Evolutionary conservation across 768 basidiomycete species (phyloP).

Genomic region (Phylloporus sp.): DNA sequence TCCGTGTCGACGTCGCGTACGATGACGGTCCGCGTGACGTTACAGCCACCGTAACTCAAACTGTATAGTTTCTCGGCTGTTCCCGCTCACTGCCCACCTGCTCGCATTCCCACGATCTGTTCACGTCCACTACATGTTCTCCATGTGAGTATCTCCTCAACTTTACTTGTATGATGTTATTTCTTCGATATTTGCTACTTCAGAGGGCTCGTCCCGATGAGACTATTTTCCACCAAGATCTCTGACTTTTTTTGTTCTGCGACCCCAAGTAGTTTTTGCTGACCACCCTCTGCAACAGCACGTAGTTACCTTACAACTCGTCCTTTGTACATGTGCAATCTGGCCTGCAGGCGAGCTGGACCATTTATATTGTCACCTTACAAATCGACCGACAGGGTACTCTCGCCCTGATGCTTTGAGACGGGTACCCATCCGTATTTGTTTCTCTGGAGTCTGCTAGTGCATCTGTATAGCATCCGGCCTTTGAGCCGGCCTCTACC

Average conservation of each 20-base stretch:
- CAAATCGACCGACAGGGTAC: background rate
- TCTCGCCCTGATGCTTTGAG: too few species aligned
- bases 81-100: constrained; percentile 12
- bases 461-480: too few species aligned
- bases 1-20: constrained; percentile 16
- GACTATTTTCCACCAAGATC: constrained; percentile 68
- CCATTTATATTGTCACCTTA: background rate
- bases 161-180: constrained; percentile 37
- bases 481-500: too few species aligned
- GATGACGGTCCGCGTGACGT: constrained; percentile 35
- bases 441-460: too few species aligned
- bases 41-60: constrained; percentile 60
- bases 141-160: constrained; percentile 15
- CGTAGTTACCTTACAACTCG: background rate
- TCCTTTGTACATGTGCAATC: background rate
- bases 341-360: background rate
- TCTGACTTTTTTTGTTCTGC: constrained; percentile 39
- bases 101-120: too few species aligned
- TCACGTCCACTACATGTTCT: background rate
- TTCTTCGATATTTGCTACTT: constrained; percentile 65
- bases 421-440: too few species aligned
- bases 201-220: constrained; percentile 56
- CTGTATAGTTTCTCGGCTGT: constrained; percentile 52
- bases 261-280: background rate
- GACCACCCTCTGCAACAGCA: constrained; percentile 2